Conservation (phyloP, 176 grass and related monocot genomes). For the Canna indica region DNA sequence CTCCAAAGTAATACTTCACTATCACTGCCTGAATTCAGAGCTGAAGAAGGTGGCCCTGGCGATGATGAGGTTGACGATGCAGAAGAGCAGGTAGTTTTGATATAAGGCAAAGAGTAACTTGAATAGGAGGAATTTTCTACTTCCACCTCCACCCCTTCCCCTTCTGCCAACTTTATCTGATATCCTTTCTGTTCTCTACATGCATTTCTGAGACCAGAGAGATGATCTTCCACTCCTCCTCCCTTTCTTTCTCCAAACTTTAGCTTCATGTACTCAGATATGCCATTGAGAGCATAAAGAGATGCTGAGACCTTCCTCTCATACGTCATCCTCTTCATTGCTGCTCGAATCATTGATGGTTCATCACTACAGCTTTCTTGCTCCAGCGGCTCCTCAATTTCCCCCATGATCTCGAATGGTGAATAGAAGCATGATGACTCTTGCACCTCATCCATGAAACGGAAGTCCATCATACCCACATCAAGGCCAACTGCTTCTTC, state of each 20-base stretch:
- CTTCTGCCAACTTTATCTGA: not conserved
- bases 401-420: conserved; percentile 23
- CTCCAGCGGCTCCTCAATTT: conserved; percentile 8
- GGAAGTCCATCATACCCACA: conserved; percentile 36
- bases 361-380: conserved; percentile 12
- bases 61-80: not conserved
- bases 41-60: not conserved
- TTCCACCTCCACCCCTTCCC: conserved; percentile 15
- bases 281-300: conserved; percentile 17
- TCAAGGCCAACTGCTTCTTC: conserved; percentile 11
- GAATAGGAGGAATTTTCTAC: not conserved
- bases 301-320: conserved; percentile 26
- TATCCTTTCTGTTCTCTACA: conserved; percentile 28
- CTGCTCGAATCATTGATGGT: conserved; percentile 7
- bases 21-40: not conserved
- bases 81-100: not conserved
- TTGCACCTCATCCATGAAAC: conserved; percentile 47
- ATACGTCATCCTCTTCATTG: conserved; percentile 25
- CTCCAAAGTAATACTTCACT: conserved; percentile 45
- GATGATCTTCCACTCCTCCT: conserved; percentile 26
- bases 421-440: conserved; percentile 6
- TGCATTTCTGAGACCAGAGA: conserved; percentile 44
- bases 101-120: not conserved
- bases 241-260: conserved; percentile 3
- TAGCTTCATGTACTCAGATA: conserved; percentile 21